Percentiles rank a stretch among this genome's conserved stretches.
Evolutionary conservation across 2,329 filamentous ascomycete genomes (phyloP).

Genomic region (Fusarium sp.): DNA sequence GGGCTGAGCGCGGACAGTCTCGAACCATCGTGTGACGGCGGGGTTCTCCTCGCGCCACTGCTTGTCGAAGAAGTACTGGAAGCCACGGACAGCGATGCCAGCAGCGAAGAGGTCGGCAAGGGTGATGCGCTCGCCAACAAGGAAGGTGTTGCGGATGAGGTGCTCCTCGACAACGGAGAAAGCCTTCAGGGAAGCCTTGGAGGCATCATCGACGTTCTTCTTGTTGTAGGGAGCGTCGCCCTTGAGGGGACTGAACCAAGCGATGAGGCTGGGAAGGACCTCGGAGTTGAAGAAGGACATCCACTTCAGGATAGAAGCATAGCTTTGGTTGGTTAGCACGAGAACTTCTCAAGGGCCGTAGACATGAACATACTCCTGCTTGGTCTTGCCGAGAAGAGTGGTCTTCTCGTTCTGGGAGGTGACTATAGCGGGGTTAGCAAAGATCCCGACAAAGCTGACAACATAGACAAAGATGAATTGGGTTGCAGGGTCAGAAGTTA

Average conservation of each 20-base stretch:
- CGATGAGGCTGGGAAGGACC: conserved; percentile 76
- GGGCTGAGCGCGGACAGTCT: conserved; percentile 91
- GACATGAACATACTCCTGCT: conserved; percentile 84
- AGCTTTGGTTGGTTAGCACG: conserved; percentile 57
- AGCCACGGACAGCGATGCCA: conserved; percentile 83
- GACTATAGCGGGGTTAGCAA: conserved; percentile 67
- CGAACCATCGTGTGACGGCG: conserved; percentile 91
- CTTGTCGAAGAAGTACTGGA: conserved; percentile 95
- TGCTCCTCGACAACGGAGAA: conserved; percentile 83
- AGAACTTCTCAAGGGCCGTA: neutral
- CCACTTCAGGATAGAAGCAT: conserved; percentile 98
- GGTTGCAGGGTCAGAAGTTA: conserved; percentile 77
- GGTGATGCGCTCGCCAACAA: conserved; percentile 96
- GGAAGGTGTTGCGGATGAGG: conserved; percentile 92
- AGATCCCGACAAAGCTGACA: conserved; percentile 35
- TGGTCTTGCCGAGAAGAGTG: conserved; percentile 98
- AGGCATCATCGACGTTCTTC: conserved; percentile 87
- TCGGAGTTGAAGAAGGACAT: conserved; percentile 96
- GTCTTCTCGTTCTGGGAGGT: conserved; percentile 99
- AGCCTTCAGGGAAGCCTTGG: conserved; percentile 74
- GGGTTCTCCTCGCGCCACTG: conserved; percentile 85
- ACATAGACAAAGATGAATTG: conserved; percentile 42
- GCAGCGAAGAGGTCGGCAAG: conserved; percentile 92
- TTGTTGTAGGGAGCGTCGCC: conserved; percentile 94
- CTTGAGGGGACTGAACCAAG: conserved; percentile 87